Conservation (phyloP, 495 filamentous ascomycete species). For the Trypethelium eluteriae region DNA sequence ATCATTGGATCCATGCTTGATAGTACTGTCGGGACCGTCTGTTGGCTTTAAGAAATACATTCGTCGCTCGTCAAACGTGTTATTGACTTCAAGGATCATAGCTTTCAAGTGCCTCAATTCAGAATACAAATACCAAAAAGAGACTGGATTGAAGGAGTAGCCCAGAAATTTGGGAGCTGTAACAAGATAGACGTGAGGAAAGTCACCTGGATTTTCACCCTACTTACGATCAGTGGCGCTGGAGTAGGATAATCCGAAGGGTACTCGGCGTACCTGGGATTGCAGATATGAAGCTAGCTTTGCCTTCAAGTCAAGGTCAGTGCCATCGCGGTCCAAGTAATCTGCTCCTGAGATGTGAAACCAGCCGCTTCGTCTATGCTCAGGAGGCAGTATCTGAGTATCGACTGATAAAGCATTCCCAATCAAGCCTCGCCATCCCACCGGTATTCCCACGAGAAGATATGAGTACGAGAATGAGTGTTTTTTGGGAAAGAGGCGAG, state of each 20-base stretch:
- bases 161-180: conserved; percentile 62
- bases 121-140: conserved; percentile 74
- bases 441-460: conserved; percentile 57
- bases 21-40: not conserved
- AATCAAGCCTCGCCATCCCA: conserved; percentile 49
- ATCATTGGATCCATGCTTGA: not conserved
- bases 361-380: conserved; percentile 37
- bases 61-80: conserved; percentile 66
- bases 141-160: conserved; percentile 69
- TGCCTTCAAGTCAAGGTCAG: conserved; percentile 41
- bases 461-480: conserved; percentile 62
- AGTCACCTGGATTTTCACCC: conserved; percentile 31
- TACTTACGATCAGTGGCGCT: not conserved
- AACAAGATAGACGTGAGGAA: conserved; percentile 59
- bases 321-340: conserved; percentile 49
- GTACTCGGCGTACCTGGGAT: conserved; percentile 36
- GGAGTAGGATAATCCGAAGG: not conserved
- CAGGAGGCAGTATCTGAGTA: conserved; percentile 10
- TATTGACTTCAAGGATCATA: conserved; percentile 70
- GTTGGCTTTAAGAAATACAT: conserved; percentile 45
- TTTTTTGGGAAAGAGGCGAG: conserved; percentile 52
- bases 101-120: conserved; percentile 49
- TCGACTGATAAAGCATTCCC: conserved; percentile 50
- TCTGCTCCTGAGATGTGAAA: conserved; percentile 51
- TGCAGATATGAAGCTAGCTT: conserved; percentile 55